Percentiles rank a stretch among this genome's conserved stretches.
phyloP scores from a whole-genome alignment of 1,284 basidiomycete species.

The Pholiota adiposa region DNA sequence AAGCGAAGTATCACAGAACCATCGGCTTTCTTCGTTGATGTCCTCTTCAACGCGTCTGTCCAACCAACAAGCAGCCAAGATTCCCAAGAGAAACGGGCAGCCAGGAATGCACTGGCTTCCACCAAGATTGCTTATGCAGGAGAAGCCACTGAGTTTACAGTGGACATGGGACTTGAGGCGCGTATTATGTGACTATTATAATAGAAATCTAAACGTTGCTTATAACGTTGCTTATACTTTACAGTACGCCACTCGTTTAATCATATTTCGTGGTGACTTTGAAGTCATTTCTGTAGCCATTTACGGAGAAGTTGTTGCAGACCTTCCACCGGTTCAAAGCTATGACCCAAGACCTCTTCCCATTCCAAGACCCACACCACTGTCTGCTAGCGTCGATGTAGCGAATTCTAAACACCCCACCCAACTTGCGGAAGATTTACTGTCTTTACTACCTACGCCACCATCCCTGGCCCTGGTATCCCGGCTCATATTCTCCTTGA shows the following conservation, averaged over 20 bases:
- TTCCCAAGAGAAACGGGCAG: slow-evolving; percentile 54
- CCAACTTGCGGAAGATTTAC: slow-evolving; percentile 58
- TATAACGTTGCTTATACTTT: not conserved
- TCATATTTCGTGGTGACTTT: slow-evolving; percentile 78
- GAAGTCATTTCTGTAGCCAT: slow-evolving; percentile 68
- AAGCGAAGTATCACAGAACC: slow-evolving; percentile 66
- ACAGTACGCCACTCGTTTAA: slow-evolving; percentile 75
- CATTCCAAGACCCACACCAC: slow-evolving; percentile 40
- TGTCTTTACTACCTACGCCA: slow-evolving; percentile 60
- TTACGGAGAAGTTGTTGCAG: slow-evolving; percentile 62
- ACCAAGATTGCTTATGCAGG: slow-evolving; percentile 75
- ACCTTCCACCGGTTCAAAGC: slow-evolving; percentile 28
- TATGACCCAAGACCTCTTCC: slow-evolving; percentile 45
- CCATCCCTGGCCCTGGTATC: slow-evolving; percentile 66
- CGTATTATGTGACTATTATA: slow-evolving; percentile 23
- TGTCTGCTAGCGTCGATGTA: slow-evolving; percentile 59
- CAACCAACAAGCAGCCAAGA: slow-evolving; percentile 23
- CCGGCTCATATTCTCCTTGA: slow-evolving; percentile 75
- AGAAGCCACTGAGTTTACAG: slow-evolving; percentile 62
- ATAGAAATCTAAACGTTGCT: slow-evolving; percentile 9
- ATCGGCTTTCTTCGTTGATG: slow-evolving; percentile 68
- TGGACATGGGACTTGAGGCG: slow-evolving; percentile 74
- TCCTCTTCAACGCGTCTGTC: slow-evolving; percentile 69
- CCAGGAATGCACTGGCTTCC: slow-evolving; percentile 71
- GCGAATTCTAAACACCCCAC: slow-evolving; percentile 63